Evolutionary conservation across 257 asterid genomes (phyloP).

Genomic region (Thymus mandschuricus): DNA sequence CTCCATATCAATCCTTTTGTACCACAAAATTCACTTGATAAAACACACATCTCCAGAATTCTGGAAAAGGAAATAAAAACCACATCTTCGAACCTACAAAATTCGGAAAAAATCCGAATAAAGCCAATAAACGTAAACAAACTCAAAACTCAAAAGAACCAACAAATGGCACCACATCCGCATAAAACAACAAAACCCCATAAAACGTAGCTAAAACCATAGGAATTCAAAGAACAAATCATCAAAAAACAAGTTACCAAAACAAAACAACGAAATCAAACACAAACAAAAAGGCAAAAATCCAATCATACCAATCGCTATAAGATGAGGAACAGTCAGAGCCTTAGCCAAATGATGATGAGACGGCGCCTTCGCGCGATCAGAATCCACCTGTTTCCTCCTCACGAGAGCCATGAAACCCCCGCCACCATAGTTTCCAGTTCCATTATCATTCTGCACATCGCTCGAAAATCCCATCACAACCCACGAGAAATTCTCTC

Average conservation of each 20-base stretch:
- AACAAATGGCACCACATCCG: constrained; percentile 9
- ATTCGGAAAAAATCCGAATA: not conserved
- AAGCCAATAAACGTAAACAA: constrained; percentile 5
- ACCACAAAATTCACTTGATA: constrained; percentile 4
- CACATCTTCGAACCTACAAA: not conserved
- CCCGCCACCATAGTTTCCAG: constrained; percentile 42
- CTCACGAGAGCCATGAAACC: constrained; percentile 69
- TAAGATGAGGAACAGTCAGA: constrained; percentile 76
- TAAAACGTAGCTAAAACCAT: not conserved
- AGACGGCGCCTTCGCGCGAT: constrained; percentile 45
- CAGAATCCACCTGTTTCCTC: constrained; percentile 92
- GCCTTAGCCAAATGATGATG: constrained; percentile 71
- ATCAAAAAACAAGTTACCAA: not conserved
- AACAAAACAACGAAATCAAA: not conserved
- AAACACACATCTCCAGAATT: constrained; percentile 1
- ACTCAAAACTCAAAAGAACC: constrained; percentile 1
- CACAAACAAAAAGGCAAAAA: not conserved
- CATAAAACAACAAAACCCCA: not conserved
- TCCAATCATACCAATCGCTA: constrained; percentile 62
- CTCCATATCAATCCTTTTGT: constrained; percentile 20
- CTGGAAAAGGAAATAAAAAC: not conserved
- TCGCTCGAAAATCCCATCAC: constrained; percentile 51
- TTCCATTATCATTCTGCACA: constrained; percentile 44
- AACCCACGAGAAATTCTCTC: constrained; percentile 27
- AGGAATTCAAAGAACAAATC: constrained; percentile 9